A percentile compares a stretch with the other conserved stretches of the same genome.
Conservation (phyloP, 352 stramenopile genomes). For the Pythium apleroticum region DNA sequence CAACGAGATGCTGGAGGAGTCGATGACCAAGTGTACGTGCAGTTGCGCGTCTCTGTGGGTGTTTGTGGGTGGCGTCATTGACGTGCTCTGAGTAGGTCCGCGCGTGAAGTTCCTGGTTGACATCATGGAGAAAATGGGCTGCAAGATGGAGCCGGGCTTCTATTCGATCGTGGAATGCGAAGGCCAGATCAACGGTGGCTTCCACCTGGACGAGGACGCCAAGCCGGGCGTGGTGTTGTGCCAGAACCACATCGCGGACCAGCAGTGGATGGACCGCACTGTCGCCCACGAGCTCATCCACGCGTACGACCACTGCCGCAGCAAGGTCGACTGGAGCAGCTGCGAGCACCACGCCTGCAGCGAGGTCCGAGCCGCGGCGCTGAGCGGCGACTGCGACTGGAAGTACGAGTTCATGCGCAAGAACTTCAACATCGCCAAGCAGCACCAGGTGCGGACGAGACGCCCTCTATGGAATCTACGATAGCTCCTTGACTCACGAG, state of each 20-base stretch:
- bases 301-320: conserved; percentile 92
- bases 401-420: conserved; percentile 92
- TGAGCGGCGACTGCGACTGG: conserved; percentile 90
- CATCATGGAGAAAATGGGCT: conserved; percentile 87
- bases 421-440: conserved; percentile 88
- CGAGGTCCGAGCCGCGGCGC: conserved; percentile 80
- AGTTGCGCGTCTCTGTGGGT: neutral
- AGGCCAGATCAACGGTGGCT: conserved; percentile 84
- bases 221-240: conserved; percentile 84
- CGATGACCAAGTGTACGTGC: conserved; percentile 67
- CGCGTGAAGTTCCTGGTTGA: conserved; percentile 81
- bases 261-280: conserved; percentile 91
- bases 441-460: conserved; percentile 70
- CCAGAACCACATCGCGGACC: conserved; percentile 90
- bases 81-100: conserved; percentile 36
- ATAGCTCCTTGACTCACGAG: conserved; percentile 1
- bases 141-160: conserved; percentile 68
- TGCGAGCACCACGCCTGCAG: conserved; percentile 92
- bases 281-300: conserved; percentile 93
- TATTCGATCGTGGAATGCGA: conserved; percentile 84
- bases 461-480: neutral
- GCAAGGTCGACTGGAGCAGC: conserved; percentile 92
- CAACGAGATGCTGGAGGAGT: conserved; percentile 60
- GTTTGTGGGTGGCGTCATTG: neutral
- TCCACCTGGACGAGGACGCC: conserved; percentile 74